phyloP scores from a whole-genome alignment of 352 stramenopile genomes.

The Pythium graminicola region DNA sequence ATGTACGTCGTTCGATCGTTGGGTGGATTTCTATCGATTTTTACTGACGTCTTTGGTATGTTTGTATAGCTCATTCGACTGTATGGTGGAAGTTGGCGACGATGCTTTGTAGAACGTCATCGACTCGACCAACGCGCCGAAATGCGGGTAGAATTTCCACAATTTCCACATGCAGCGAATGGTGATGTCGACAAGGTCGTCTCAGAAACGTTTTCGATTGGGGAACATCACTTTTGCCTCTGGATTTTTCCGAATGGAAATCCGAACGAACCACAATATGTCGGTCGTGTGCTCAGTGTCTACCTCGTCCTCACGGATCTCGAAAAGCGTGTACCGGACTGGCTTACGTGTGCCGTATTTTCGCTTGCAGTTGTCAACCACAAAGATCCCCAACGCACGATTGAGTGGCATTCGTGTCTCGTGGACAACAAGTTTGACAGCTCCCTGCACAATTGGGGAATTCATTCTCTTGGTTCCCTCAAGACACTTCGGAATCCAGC shows the following conservation, averaged over 20 bases:
- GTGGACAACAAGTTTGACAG: slow-evolving; percentile 78
- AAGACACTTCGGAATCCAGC: slow-evolving; percentile 43
- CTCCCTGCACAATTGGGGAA: slow-evolving; percentile 73
- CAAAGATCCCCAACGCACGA: slow-evolving; percentile 31
- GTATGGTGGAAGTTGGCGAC: slow-evolving; percentile 67
- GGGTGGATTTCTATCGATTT: background rate
- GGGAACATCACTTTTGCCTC: slow-evolving; percentile 66
- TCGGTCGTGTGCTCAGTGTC: slow-evolving; percentile 56
- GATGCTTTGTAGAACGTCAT: slow-evolving; percentile 58
- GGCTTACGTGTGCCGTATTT: slow-evolving; percentile 77
- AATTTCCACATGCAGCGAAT: slow-evolving; percentile 31
- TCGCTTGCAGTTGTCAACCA: slow-evolving; percentile 61
- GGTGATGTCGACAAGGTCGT: slow-evolving; percentile 56
- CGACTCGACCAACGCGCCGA: slow-evolving; percentile 40
- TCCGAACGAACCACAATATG: slow-evolving; percentile 67
- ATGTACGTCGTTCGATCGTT: slow-evolving; percentile 31
- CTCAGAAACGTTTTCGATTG: slow-evolving; percentile 66
- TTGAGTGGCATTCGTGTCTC: slow-evolving; percentile 79
- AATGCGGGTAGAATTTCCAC: slow-evolving; percentile 43
- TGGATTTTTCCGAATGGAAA: slow-evolving; percentile 81
- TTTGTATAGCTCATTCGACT: slow-evolving; percentile 50
- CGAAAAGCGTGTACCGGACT: slow-evolving; percentile 38
- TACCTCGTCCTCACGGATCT: slow-evolving; percentile 79
- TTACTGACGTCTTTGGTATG: background rate
- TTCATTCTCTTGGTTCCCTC: slow-evolving; percentile 65